Conservation (phyloP, 2,329 filamentous ascomycete species). For the Domatiomyces catenatus region DNA sequence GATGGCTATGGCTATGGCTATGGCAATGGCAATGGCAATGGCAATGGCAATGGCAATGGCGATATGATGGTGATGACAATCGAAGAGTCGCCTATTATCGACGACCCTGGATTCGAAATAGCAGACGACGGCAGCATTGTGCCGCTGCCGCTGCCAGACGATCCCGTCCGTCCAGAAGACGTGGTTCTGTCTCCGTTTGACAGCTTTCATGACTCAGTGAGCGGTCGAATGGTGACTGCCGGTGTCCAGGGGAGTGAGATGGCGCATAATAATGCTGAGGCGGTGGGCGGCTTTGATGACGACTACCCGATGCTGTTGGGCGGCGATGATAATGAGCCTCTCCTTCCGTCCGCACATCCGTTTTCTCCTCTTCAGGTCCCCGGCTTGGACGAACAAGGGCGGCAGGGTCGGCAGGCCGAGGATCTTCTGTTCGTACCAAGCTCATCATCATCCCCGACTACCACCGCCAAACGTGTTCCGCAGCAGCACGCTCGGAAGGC, state of each 20-base stretch:
- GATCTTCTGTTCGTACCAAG: neutral
- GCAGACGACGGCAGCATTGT: constrained; percentile 46
- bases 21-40: no score
- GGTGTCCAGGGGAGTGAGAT: constrained; percentile 7
- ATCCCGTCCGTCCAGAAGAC: neutral
- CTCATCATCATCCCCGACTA: neutral
- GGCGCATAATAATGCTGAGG: neutral
- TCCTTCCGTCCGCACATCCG: constrained; percentile 19
- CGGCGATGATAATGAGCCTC: constrained; percentile 21
- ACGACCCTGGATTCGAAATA: constrained; percentile 44
- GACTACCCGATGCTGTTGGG: constrained; percentile 13
- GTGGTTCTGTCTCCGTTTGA: neutral
- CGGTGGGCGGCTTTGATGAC: constrained; percentile 14
- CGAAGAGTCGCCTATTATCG: constrained; percentile 30
- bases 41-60: no score
- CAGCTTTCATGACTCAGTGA: constrained; percentile 17
- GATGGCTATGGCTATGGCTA: no score
- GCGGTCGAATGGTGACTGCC: constrained; percentile 27
- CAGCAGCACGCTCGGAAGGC: constrained; percentile 23
- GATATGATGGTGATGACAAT: neutral
- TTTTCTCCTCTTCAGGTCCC: constrained; percentile 3
- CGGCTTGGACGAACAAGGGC: neutral
- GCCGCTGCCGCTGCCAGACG: constrained; percentile 20
- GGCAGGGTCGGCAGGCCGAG: neutral
- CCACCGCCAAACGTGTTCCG: constrained; percentile 8